Evolutionary conservation across 495 filamentous ascomycete species (phyloP).

Genomic region (Echria macrotheca): DNA sequence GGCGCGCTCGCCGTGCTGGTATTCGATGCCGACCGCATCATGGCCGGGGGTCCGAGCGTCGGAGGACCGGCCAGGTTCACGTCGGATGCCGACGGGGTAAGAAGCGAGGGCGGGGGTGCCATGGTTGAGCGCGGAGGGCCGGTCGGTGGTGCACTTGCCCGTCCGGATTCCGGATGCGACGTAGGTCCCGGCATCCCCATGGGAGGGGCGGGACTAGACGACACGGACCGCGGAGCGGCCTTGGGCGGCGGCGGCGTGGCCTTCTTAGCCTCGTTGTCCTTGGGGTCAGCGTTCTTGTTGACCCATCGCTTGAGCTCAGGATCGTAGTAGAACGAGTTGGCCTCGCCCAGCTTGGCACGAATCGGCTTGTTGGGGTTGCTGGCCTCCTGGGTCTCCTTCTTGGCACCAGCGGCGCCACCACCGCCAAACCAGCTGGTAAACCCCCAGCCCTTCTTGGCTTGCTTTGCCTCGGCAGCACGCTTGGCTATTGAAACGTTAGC

Average conservation of each 20-base stretch:
- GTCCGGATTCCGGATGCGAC: conserved; percentile 21
- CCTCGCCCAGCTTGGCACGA: conserved; percentile 90
- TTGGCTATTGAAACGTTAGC: conserved; percentile 31
- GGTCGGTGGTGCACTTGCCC: conserved; percentile 29
- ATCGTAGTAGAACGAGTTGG: conserved; percentile 89
- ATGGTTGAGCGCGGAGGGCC: conserved; percentile 27
- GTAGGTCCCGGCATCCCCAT: conserved; percentile 15
- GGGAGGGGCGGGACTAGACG: conserved; percentile 29
- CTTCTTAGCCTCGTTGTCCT: conserved; percentile 41
- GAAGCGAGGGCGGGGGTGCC: conserved; percentile 20
- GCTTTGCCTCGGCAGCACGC: conserved; percentile 35
- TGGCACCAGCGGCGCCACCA: conserved; percentile 33
- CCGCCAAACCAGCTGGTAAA: conserved; percentile 78
- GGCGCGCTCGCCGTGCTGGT: conserved; percentile 41
- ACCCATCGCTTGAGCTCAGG: conserved; percentile 94
- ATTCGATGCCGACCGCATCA: conserved; percentile 40
- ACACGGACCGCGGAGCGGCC: conserved; percentile 25
- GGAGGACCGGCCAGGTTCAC: conserved; percentile 17
- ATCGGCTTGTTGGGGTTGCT: conserved; percentile 61
- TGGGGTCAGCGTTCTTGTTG: conserved; percentile 81
- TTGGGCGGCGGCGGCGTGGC: conserved; percentile 47
- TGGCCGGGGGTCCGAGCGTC: conserved; percentile 35
- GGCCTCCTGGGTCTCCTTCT: conserved; percentile 51
- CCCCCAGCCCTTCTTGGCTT: conserved; percentile 71
- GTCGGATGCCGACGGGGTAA: conserved; percentile 19